phyloP scores from a whole-genome alignment of 1,284 basidiomycete species.

The Ceratobasidium sp. region DNA sequence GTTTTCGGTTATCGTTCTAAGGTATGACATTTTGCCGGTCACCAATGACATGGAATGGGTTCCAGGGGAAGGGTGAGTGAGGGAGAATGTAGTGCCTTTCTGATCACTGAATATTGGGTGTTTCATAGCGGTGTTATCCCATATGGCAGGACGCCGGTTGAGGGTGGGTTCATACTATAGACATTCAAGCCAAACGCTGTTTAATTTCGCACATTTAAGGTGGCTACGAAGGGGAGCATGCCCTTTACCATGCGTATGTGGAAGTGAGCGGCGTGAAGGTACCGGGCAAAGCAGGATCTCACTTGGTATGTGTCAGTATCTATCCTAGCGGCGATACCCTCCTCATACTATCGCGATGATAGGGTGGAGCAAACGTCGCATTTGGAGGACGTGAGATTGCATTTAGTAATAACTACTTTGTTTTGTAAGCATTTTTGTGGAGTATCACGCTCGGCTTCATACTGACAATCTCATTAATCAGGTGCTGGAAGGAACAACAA shows the following conservation, averaged over 20 bases:
- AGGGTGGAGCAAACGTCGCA: constrained; percentile 39
- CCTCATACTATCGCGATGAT: too few species aligned
- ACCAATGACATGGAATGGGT: constrained; percentile 44
- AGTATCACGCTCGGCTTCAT: too few species aligned
- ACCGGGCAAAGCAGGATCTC: constrained; percentile 41
- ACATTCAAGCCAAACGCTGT: background rate
- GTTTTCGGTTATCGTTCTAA: background rate
- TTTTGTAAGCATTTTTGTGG: constrained; percentile 27
- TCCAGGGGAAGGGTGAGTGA: constrained; percentile 2
- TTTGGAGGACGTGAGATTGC: constrained; percentile 39
- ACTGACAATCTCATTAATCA: background rate
- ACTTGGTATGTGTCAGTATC: constrained; percentile 18
- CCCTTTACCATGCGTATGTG: constrained; percentile 41
- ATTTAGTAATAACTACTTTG: constrained; percentile 25
- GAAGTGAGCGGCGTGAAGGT: constrained; percentile 38
- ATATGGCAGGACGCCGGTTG: constrained; percentile 27
- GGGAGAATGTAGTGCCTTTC: background rate
- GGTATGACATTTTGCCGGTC: constrained; percentile 44
- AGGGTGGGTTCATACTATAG: background rate
- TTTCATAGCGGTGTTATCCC: constrained; percentile 23
- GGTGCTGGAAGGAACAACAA: constrained; percentile 21
- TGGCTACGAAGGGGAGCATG: constrained; percentile 40
- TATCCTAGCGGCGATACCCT: too few species aligned
- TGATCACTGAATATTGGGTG: background rate
- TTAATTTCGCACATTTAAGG: background rate